Evolutionary conservation across 2,329 filamentous ascomycete genomes (phyloP), one percentile per base, ranked within the genome.

Genomic region (Verticillium albo-atrum): DNA sequence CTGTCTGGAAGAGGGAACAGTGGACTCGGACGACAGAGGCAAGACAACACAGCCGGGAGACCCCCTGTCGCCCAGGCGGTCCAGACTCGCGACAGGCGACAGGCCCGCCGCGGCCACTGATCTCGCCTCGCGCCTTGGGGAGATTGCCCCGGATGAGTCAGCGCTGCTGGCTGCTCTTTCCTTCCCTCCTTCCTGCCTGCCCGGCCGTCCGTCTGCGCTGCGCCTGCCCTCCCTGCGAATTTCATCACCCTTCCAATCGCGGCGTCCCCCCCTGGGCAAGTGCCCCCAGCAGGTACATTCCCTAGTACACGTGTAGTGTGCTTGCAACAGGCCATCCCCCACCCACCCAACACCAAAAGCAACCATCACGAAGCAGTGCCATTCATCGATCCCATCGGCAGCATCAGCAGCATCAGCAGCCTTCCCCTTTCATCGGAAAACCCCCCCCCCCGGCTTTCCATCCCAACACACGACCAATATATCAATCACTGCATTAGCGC

Each of bases 51-150:
- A 47, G 42, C 42, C 20, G 42, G 42, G 42, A 47, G 42, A n/a
- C 10, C 52, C 52, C 52, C 30, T 30, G 52, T 56, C 34, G 54
- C 54, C 54, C 54, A 56, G 54, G n/a, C 4, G 54, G 25, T 56
- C 34, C 32, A 56, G 42, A 47, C 42, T 23, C 42, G 25, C 7
- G 6, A 47, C 7, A 12, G 20, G 42, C 42, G 42, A 47, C 42
- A 47, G 42, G 42, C 42, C n/a, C 14, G 42, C 42, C 42, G 42
- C 42, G 42, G 17, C 42, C 42, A 47, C 17, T 47, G 42, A 47
- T 47, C 20, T 47, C 42, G 42, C 42, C n/a, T 47, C 42, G 20
- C 42, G 20, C 20, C 42, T 23, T 47, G 42, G 25, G 42, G 42
- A 47, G 42, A 47, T 47, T 47, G 42, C 42, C 42, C 42, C 42